phyloP scores from a whole-genome alignment of 352 stramenopile genomes.

The Phytophthora citricola region DNA sequence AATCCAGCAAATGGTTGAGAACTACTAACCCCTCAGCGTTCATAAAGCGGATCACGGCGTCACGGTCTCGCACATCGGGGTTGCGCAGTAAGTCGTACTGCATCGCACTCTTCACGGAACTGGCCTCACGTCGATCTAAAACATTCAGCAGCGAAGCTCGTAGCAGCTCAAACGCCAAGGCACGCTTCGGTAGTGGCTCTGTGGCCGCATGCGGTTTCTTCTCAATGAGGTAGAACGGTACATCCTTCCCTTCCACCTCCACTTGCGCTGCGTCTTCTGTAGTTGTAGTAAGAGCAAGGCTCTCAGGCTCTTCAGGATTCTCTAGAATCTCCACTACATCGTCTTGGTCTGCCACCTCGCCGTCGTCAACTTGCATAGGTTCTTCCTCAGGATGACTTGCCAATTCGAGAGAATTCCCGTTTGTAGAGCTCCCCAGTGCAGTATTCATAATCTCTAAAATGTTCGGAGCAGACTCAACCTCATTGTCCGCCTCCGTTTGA shows the following conservation, averaged over 20 bases:
- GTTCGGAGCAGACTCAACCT: constrained; percentile 30
- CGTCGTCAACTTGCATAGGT: constrained; percentile 37
- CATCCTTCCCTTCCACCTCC: neutral
- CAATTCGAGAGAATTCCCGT: constrained; percentile 41
- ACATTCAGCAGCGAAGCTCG: constrained; percentile 61
- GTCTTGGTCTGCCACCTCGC: constrained; percentile 24
- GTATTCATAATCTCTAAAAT: constrained; percentile 41
- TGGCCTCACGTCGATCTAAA: constrained; percentile 54
- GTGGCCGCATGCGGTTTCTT: constrained; percentile 33
- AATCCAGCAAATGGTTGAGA: constrained; percentile 58
- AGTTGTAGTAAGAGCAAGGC: neutral
- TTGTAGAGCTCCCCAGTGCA: constrained; percentile 6
- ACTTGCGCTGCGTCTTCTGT: constrained; percentile 1
- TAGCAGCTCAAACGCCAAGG: constrained; percentile 64
- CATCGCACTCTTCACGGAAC: constrained; percentile 46
- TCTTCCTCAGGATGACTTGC: constrained; percentile 48
- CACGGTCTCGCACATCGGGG: constrained; percentile 63
- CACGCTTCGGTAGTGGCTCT: constrained; percentile 53
- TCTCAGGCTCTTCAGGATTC: neutral
- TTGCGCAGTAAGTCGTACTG: constrained; percentile 73
- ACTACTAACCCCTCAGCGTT: constrained; percentile 62
- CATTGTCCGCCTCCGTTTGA: constrained; percentile 9
- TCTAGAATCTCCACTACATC: constrained; percentile 9
- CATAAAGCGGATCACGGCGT: constrained; percentile 70
- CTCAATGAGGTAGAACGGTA: constrained; percentile 62